Percentiles rank a stretch among this genome's conserved stretches.
Conservation (phyloP, 352 stramenopile genomes). For the Pythium phragmiticola region DNA sequence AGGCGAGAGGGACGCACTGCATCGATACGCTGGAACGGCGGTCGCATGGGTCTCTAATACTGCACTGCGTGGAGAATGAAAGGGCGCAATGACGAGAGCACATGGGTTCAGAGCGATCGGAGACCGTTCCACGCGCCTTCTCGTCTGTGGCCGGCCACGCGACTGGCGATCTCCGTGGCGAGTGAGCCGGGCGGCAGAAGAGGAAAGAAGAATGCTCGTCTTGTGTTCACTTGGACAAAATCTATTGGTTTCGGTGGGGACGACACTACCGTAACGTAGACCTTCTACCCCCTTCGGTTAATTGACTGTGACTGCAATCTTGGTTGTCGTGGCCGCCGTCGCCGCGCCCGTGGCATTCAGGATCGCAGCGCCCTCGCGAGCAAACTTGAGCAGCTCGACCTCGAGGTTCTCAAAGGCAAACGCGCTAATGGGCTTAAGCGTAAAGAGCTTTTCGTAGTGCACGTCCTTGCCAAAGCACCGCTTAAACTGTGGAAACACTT, state of each 20-base stretch:
- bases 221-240: conserved; percentile 1
- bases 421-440: conserved; percentile 59
- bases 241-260: neutral
- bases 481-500: conserved; percentile 7
- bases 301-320: neutral
- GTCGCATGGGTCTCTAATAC: neutral
- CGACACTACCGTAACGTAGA: neutral
- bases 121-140: neutral
- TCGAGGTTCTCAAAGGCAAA: conserved; percentile 69
- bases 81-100: neutral
- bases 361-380: conserved; percentile 34
- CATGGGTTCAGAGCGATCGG: neutral
- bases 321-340: neutral
- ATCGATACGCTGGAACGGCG: neutral
- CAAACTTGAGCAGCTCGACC: conserved; percentile 45
- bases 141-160: neutral
- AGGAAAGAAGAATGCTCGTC: no score
- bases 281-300: neutral
- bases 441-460: conserved; percentile 52
- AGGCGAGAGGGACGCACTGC: neutral
- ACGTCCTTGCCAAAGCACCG: conserved; percentile 20
- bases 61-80: neutral
- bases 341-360: conserved; percentile 11
- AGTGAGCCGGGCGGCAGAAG: no score
- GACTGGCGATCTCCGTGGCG: no score